Evolutionary conservation across 345 rosid species (phyloP).

Genomic region (Ailanthus altissimus): DNA sequence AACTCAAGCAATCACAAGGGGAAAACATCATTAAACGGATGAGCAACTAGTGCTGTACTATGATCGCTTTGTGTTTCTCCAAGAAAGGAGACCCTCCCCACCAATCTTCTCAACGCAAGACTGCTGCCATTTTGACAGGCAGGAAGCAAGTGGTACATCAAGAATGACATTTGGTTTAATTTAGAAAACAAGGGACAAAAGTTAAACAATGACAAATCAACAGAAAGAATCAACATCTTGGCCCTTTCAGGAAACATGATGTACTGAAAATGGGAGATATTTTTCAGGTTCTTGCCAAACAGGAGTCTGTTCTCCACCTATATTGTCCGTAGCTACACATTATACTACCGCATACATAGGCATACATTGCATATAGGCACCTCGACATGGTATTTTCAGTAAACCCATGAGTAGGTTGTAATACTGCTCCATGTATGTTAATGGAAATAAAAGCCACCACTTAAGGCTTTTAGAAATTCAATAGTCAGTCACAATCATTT

Average conservation of each 20-base stretch:
- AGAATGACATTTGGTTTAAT: background rate
- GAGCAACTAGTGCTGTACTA: background rate
- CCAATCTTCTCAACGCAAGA: too few species aligned
- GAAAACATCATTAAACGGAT: background rate
- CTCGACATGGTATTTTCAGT: background rate
- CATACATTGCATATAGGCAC: background rate
- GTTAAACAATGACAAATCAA: background rate
- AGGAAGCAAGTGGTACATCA: background rate
- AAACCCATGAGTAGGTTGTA: background rate
- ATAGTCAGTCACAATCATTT: background rate
- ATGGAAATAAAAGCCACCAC: background rate
- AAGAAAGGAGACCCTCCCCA: too few species aligned
- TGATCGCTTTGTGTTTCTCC: too few species aligned
- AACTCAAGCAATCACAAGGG: background rate
- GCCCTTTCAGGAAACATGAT: background rate
- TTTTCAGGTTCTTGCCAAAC: background rate
- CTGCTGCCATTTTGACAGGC: too few species aligned
- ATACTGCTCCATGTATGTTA: background rate
- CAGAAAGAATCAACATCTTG: background rate
- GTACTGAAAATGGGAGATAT: background rate
- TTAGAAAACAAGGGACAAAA: background rate
- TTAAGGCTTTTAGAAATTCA: background rate
- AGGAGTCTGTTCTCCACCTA: background rate
- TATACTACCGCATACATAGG: background rate
- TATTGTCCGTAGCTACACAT: background rate